phyloP scores from a whole-genome alignment of 768 basidiomycete genomes.

The Mycena belliarum region DNA sequence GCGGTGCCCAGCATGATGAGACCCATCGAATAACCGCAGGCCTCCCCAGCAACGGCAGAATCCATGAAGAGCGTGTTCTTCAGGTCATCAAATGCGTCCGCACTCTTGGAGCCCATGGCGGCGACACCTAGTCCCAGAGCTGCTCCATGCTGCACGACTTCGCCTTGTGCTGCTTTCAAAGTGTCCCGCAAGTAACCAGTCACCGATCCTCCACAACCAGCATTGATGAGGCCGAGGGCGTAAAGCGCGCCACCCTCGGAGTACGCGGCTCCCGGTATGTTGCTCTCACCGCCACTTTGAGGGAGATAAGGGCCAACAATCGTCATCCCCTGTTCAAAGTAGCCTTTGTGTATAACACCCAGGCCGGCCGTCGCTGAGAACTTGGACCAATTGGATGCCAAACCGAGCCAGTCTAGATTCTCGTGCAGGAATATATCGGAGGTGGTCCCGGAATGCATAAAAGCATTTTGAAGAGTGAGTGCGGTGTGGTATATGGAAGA shows the following conservation, averaged over 20 bases:
- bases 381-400: conserved; percentile 98
- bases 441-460: conserved; percentile 97
- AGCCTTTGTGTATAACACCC: conserved; percentile 97
- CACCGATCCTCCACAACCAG: conserved; percentile 80
- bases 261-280: conserved; percentile 77
- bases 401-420: conserved; percentile 94
- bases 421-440: conserved; percentile 93
- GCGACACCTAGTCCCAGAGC: conserved; percentile 96
- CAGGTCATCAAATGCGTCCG: conserved; percentile 89
- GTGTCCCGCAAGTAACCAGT: conserved; percentile 79
- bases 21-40: conserved; percentile 96
- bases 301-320: conserved; percentile 96
- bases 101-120: conserved; percentile 88
- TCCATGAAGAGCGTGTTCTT: conserved; percentile 90
- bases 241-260: conserved; percentile 97
- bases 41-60: conserved; percentile 95
- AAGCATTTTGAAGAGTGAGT: conserved; percentile 94
- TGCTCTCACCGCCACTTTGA: conserved; percentile 70
- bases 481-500: conserved; percentile 98
- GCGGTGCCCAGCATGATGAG: conserved; percentile 97
- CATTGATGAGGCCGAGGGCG: conserved; percentile 92
- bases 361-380: conserved; percentile 97
- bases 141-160: conserved; percentile 96
- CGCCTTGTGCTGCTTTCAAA: conserved; percentile 72
- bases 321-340: conserved; percentile 88